phyloP scores from a whole-genome alignment of 768 basidiomycete genomes.

The Multifurca ochricompacta region DNA sequence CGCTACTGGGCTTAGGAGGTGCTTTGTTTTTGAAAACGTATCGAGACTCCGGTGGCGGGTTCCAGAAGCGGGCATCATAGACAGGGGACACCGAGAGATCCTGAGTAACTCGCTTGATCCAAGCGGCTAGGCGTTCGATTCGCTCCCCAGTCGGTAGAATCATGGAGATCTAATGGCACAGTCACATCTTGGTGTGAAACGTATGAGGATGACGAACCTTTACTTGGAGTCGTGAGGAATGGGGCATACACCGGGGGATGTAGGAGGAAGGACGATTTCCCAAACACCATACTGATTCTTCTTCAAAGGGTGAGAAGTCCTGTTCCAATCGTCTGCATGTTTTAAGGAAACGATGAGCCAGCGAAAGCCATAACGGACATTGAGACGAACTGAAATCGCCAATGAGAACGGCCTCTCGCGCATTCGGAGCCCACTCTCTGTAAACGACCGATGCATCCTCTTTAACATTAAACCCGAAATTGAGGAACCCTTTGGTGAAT shows the following conservation, averaged over 20 bases:
- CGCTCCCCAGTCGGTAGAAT: conserved; percentile 66
- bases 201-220: conserved; percentile 42
- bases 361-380: neutral
- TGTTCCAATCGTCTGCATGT: conserved; percentile 74
- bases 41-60: conserved; percentile 62
- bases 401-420: conserved; percentile 70
- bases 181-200: neutral
- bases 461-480: conserved; percentile 69
- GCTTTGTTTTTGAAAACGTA: conserved; percentile 79
- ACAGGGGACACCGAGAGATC: conserved; percentile 82
- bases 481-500: conserved; percentile 76
- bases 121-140: conserved; percentile 88
- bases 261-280: conserved; percentile 72
- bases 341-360: neutral
- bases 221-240: conserved; percentile 95
- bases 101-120: conserved; percentile 95
- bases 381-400: conserved; percentile 89
- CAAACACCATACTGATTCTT: conserved; percentile 83
- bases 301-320: conserved; percentile 78
- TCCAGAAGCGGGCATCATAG: conserved; percentile 99
- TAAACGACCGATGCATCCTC: conserved; percentile 66
- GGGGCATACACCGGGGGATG: conserved; percentile 57
- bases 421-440: conserved; percentile 96
- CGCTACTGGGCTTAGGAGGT: conserved; percentile 55
- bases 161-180: conserved; percentile 72